Base-by-base conservation (phyloP, 768 basidiomycete genomes). In the Serpula lacrymans region DNA sequence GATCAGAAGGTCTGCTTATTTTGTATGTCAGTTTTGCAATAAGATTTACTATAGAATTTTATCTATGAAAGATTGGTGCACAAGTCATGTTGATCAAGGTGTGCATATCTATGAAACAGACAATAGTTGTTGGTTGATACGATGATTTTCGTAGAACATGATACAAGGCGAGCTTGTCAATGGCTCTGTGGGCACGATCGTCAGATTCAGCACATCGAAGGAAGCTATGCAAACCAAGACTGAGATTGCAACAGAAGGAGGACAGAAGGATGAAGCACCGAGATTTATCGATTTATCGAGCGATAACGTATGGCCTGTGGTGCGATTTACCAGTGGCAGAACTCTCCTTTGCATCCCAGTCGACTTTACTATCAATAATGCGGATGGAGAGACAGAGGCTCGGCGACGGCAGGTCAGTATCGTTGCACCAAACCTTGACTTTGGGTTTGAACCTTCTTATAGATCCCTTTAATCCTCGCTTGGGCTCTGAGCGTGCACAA, bases 401-500 rank as follows among this genome's bases (percentile, higher is more conserved):
- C 61, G 53, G 12, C 72, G 84, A 29, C 57, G 65, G 16, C 84
- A 85, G 67, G 82, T 82, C 35, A 28, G 57, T 47, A 21, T 17
- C 6, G 32, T 42, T 29, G 25, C 39, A 26, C 28, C 21, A 28
- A 21, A n/a, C n/a, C n/a, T 10, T 16, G 16, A 30, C 28, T 5
- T 17, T 44, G 27, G n/a, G 16, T 18, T 14, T 24, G 28, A 27
- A 16, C 16, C 6, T 12, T 34, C 21, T 29, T 48, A 22, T 26
- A 78, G 75, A 49, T 82, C 7, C 77, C 78, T 2, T 49, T 84
- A 5, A 81, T 82, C 37, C 64, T 91, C n/a, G 82, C 91, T 0
- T 93, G 89, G 86, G 89, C 90, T 0, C 69, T 93, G 56, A 84
- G 82, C 34, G 81, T 93, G 25, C 89, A 93, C 64, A 94, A 94